Base-by-base conservation (phyloP, 2,329 filamentous ascomycete genomes). In the Colletotrichum karsti region DNA sequence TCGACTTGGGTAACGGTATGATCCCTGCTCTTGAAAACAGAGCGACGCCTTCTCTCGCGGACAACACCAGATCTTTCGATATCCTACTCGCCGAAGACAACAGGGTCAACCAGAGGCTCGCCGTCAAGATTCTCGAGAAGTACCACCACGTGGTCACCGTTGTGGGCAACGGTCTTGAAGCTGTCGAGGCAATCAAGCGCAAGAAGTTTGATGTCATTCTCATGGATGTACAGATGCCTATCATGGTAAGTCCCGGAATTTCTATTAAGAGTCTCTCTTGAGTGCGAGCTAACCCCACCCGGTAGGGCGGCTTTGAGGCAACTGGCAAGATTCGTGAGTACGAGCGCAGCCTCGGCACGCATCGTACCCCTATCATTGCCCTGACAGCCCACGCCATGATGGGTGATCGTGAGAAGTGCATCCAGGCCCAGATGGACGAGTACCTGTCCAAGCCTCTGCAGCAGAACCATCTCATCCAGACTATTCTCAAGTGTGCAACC, bases 211-310 rank as follows among this genome's bases (percentile, higher is more conserved):
- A 99, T 79, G 93, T 97, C 69, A 96, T 99, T 71, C 87, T 99
- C 54, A 99, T 99, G 96, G 96, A 99, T 77, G 96, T 99, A 18
- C 96, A 98, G 79, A 99, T 99, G 96, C 96, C 96, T n/a, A 93
- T 98, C 75, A 98, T 98, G 95, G 91, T 93, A 82, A 83, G 89
- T 71, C 37, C 44, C 64, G 60, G 37, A n/a, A 48, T 64, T 67
- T 67, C 61, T 59, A 48, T 64, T 46, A 28, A 41, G 48, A 58
- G 37, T 57, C 42, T 18, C 65, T 39, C 65, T 18, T 35, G n/a
- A 67, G 37, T 58, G 60, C 37, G 37, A 58, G 66, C 66, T 69
- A 67, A 69, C 26, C 41, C 62, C 63, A 67, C 61, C 66, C 66
- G 22, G 60, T 39, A 93, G 91, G 96, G 96, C 77, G 96, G 96